A percentile compares a stretch with the other conserved stretches of the same genome.
phyloP scores from a whole-genome alignment of 2,329 filamentous ascomycete species.

The Cephalotrichum gorgonifer region DNA sequence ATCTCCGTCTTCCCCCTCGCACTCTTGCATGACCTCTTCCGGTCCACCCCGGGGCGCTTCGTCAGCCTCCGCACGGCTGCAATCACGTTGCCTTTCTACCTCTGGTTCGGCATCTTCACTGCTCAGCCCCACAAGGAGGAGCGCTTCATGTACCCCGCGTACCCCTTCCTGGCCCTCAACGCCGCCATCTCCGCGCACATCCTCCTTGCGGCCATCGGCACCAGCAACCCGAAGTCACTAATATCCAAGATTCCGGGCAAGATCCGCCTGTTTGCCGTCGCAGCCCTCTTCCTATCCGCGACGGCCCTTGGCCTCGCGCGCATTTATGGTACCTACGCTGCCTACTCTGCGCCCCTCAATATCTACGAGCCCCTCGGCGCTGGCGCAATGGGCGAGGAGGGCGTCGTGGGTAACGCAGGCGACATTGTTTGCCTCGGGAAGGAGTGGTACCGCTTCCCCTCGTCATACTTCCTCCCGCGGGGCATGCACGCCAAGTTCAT shows the following conservation, averaged over 20 bases:
- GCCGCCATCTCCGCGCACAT: constrained; percentile 79
- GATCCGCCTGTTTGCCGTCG: constrained; percentile 59
- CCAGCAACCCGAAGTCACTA: constrained; percentile 54
- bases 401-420: constrained; percentile 40
- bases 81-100: constrained; percentile 78
- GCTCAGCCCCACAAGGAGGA: constrained; percentile 95
- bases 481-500: constrained; percentile 80
- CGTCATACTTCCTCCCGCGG: constrained; percentile 81
- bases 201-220: constrained; percentile 64
- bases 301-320: constrained; percentile 59
- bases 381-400: constrained; percentile 31
- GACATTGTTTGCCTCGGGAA: constrained; percentile 83
- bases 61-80: constrained; percentile 65
- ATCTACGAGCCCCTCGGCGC: constrained; percentile 60
- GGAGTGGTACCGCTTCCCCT: constrained; percentile 97
- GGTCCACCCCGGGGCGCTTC: constrained; percentile 49
- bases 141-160: constrained; percentile 95
- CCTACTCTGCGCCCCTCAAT: constrained; percentile 70
- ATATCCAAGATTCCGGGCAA: constrained; percentile 62
- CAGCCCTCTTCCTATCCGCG: constrained; percentile 50
- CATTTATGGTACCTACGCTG: constrained; percentile 65
- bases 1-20: constrained; percentile 66
- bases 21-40: constrained; percentile 57
- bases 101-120: constrained; percentile 90
- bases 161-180: constrained; percentile 83